Conservation (phyloP, 768 basidiomycete species). For the Artomyces pyxidatus region DNA sequence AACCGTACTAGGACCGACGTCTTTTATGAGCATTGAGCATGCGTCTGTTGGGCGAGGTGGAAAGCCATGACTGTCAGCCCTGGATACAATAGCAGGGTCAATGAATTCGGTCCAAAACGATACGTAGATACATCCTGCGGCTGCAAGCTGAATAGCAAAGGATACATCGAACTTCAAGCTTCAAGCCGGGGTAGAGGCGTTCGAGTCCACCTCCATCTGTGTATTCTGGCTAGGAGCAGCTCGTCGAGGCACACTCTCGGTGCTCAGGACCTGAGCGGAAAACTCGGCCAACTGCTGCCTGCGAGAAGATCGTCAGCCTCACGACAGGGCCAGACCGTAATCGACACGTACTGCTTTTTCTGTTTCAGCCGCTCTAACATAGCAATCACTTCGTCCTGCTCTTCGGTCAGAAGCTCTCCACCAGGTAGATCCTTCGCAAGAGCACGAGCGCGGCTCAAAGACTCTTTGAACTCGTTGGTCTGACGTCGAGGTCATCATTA, state of each 20-base stretch:
- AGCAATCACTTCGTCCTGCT: slow-evolving; percentile 63
- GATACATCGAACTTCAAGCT: slow-evolving; percentile 1
- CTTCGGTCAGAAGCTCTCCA: slow-evolving; percentile 58
- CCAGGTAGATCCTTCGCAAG: slow-evolving; percentile 54
- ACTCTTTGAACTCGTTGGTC: slow-evolving; percentile 66
- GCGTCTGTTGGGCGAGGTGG: not conserved
- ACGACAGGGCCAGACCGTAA: no score
- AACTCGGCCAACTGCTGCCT: slow-evolving; percentile 54
- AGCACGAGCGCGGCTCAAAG: slow-evolving; percentile 51
- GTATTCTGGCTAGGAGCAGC: slow-evolving; percentile 17
- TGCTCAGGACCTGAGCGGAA: slow-evolving; percentile 31
- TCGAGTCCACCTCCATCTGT: slow-evolving; percentile 67
- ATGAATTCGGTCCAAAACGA: not conserved
- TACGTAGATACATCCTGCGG: not conserved
- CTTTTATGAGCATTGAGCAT: no score
- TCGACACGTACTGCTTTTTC: slow-evolving; percentile 52
- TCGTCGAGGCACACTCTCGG: slow-evolving; percentile 18
- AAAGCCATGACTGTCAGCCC: no score
- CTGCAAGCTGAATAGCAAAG: not conserved
- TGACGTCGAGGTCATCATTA: slow-evolving; percentile 22
- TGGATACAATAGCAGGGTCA: not conserved
- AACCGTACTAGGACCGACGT: not conserved
- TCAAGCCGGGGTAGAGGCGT: slow-evolving; percentile 56
- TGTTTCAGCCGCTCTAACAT: slow-evolving; percentile 60
- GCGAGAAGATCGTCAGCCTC: not conserved